Base-by-base conservation (phyloP, 345 rosid species). In the Hibiscus tridactylites region DNA sequence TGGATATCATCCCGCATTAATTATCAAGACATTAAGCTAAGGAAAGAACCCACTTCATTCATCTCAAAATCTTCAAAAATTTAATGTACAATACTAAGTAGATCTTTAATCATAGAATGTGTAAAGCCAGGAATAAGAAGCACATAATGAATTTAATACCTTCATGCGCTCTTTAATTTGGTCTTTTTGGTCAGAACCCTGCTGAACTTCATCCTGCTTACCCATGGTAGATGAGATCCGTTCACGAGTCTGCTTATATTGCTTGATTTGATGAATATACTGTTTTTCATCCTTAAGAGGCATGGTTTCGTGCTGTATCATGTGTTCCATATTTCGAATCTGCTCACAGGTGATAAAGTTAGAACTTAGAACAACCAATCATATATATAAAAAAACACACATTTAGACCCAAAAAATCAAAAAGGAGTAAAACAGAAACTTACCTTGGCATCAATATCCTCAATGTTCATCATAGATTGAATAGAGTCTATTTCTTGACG, bases 271-370 rank as follows among this genome's bases (percentile, higher is more conserved):
- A 68, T 86, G 90, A 74, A 90, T 80, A 19, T 75, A 76, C 65
- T 82, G 85, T 78, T 89, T 92, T 80, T 93, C 97, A 85, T 89
- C 97, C 78, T 78, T 90, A 66, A 93, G 73, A 61, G 85, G 76
- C 82, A 54, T 83, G 77, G 93, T 91, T 80, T 85, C 91, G 70
- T 91, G 93, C 52, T 88, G 85, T 70, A 91, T 89, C 82, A 49
- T 86, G 76, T 86, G 88, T 74, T 86, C 88, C 90, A 82, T 82
- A 67, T 74, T 78, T 52, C 77, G 84, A 80, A 88, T 85, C 97
- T 93, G 89, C 61, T 58, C 76, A 80, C 54, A 60, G 21, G 71
- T 65, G 54, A 56, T 19, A 39, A 16, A n/a, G 26, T 39, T 71
- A 71, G 26, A 44, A 60, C 57, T 39, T 71, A 71, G 26, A 44